These are phyloP conservation scores for Oropetium thomaeum DNA, from an alignment of 176 grass and related monocot genomes.

Conservation along the genomic window DNA sequence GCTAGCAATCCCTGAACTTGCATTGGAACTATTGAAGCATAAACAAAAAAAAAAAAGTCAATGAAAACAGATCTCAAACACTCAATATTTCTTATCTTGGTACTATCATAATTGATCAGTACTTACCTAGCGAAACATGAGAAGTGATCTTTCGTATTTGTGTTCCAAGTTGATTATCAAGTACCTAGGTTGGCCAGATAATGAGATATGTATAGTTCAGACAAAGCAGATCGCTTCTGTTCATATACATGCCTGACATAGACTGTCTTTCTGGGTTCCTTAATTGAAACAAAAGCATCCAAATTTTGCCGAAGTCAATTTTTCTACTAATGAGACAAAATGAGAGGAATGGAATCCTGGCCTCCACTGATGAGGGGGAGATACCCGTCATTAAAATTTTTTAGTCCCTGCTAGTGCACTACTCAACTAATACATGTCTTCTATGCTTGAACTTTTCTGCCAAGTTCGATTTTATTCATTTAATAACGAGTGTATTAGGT, in stretches of 20 bases:
- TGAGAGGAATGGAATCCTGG: conserved; percentile 45
- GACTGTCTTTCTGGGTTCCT: not conserved
- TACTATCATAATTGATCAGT: no score
- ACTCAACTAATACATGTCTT: conserved; percentile 39
- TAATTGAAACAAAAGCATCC: not conserved
- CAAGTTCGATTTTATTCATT: conserved; percentile 27
- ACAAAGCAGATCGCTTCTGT: not conserved
- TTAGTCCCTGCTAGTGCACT: conserved; percentile 27
- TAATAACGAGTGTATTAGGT: conserved; percentile 37
- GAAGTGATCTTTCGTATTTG: conserved; percentile 13
- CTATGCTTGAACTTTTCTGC: conserved; percentile 44
- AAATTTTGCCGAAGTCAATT: conserved; percentile 8
- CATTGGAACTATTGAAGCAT: not conserved
- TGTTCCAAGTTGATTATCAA: not conserved
- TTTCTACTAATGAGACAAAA: conserved; percentile 54
- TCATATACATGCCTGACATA: conserved; percentile 30
- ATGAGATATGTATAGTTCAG: not conserved
- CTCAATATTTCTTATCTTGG: not conserved
- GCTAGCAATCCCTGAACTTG: not conserved
- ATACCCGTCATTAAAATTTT: conserved; percentile 38
- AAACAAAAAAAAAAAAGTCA: not conserved
- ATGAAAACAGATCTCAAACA: no score
- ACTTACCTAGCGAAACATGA: not conserved
- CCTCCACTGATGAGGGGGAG: conserved; percentile 20
- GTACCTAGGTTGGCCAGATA: not conserved